These are phyloP conservation scores for Juglanconis juglandina DNA, from an alignment of 2,329 filamentous ascomycete genomes.

Conservation along the genomic window DNA sequence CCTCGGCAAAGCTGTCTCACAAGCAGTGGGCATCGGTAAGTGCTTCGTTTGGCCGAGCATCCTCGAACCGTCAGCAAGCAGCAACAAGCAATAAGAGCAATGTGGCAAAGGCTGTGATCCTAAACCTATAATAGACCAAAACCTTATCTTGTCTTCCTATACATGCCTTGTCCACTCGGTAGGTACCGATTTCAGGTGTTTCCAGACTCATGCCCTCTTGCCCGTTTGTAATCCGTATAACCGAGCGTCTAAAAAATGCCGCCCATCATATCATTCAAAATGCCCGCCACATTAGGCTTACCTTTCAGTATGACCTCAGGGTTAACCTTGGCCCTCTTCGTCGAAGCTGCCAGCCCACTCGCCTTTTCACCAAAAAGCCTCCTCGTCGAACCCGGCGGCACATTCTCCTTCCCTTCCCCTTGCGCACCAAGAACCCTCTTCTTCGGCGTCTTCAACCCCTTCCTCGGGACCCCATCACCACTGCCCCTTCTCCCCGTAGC, in stretches of 20 bases:
- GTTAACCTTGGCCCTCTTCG: conserved; percentile 56
- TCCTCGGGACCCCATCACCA: conserved; percentile 15
- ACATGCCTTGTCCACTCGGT: neutral
- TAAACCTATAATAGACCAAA: conserved; percentile 13
- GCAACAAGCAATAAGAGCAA: neutral
- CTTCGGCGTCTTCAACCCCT: conserved; percentile 20
- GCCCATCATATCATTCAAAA: conserved; percentile 67
- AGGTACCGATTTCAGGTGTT: neutral
- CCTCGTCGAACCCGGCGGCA: conserved; percentile 1
- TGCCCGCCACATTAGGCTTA: conserved; percentile 68
- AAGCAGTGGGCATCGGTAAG: neutral
- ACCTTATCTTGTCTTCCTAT: neutral
- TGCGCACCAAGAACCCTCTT: conserved; percentile 9
- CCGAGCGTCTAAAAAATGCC: conserved; percentile 22
- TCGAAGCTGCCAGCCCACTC: conserved; percentile 35
- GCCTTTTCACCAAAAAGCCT: conserved; percentile 30
- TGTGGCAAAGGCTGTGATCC: neutral
- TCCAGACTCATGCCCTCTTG: neutral
- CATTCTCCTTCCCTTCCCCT: neutral
- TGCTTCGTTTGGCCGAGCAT: neutral
- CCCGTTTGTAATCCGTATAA: neutral
- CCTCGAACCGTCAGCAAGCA: neutral
- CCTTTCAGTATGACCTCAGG: conserved; percentile 61
- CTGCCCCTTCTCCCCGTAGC: conserved; percentile 24
- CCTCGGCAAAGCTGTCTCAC: neutral